Conservation (phyloP, 371 early-diverging fungal genomes). For the Mucor lusitanicus region DNA sequence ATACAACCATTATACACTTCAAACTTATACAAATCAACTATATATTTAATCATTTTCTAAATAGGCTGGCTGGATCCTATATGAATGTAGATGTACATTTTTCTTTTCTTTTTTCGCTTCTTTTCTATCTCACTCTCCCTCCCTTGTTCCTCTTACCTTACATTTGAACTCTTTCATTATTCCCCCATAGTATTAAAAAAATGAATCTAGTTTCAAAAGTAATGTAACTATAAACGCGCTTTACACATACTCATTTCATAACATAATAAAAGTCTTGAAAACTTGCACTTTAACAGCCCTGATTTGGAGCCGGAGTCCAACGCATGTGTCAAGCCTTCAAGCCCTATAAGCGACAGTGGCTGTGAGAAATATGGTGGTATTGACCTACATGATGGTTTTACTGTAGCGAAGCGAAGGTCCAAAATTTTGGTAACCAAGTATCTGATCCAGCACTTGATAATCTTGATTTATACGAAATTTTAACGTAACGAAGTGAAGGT, state of each 20-base stretch:
- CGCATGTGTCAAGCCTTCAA: too few species aligned
- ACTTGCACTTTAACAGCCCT: too few species aligned
- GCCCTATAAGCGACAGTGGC: too few species aligned
- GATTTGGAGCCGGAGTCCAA: too few species aligned
- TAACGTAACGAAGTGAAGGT: too few species aligned
- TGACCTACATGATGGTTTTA: too few species aligned
- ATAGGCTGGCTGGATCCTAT: slow-evolving; percentile 18
- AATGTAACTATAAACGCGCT: background rate
- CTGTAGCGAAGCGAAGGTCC: too few species aligned
- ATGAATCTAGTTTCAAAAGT: background rate
- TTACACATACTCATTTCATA: background rate
- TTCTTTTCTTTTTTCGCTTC: slow-evolving; percentile 3
- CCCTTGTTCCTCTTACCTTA: background rate
- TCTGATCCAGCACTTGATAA: too few species aligned
- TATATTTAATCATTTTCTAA: slow-evolving; percentile 17
- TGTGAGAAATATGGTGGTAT: too few species aligned
- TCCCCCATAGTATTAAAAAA: background rate
- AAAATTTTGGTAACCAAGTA: too few species aligned
- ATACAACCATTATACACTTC: background rate
- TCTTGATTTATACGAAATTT: too few species aligned
- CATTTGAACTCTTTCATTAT: background rate
- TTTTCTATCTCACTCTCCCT: slow-evolving; percentile 2
- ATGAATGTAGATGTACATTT: slow-evolving; percentile 15
- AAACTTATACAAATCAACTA: slow-evolving; percentile 10
- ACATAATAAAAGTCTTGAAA: too few species aligned